Percentiles rank a stretch among this genome's conserved stretches.
These are phyloP conservation scores for Penicillium atrosanguineum DNA, from an alignment of 495 filamentous ascomycete species.

Conservation along the genomic window DNA sequence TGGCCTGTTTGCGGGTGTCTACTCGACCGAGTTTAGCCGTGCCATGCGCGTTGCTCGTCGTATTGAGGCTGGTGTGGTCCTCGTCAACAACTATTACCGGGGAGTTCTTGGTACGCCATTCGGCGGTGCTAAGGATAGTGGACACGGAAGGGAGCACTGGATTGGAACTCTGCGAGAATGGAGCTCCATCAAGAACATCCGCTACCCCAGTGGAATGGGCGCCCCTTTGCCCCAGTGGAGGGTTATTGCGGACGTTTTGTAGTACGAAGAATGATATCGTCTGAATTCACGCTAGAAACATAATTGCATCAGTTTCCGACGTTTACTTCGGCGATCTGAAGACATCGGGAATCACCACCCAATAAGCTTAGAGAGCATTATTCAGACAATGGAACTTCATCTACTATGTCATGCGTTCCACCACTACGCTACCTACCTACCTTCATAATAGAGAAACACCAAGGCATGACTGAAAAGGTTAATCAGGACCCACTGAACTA, in stretches of 20 bases:
- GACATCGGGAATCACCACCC: too few species aligned
- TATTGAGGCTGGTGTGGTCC: conserved; percentile 61
- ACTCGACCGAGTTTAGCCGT: conserved; percentile 61
- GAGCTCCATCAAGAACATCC: conserved; percentile 3
- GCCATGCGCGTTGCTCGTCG: conserved; percentile 58
- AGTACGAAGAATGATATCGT: too few species aligned
- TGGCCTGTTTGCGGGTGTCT: conserved; percentile 66
- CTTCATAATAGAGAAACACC: too few species aligned
- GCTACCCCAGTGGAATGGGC: conserved; percentile 1
- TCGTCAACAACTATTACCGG: conserved; percentile 9
- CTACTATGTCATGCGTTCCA: too few species aligned
- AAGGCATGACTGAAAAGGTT: too few species aligned
- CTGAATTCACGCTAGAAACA: too few species aligned
- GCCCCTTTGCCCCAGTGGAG: not conserved
- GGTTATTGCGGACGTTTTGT: conserved; percentile 2
- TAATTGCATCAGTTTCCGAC: too few species aligned
- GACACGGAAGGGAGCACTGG: conserved; percentile 5
- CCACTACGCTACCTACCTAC: too few species aligned
- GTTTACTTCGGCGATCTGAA: too few species aligned
- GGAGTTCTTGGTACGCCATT: conserved; percentile 5
- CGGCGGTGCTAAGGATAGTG: conserved; percentile 6
- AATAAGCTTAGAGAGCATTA: too few species aligned
- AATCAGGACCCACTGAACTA: too few species aligned
- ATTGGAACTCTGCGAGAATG: conserved; percentile 5
- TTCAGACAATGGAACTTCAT: too few species aligned